Evolutionary conservation across 805 yeast genomes (phyloP), one percentile per base, ranked within the genome.

Genomic region (Saccharomyces paradoxus): DNA sequence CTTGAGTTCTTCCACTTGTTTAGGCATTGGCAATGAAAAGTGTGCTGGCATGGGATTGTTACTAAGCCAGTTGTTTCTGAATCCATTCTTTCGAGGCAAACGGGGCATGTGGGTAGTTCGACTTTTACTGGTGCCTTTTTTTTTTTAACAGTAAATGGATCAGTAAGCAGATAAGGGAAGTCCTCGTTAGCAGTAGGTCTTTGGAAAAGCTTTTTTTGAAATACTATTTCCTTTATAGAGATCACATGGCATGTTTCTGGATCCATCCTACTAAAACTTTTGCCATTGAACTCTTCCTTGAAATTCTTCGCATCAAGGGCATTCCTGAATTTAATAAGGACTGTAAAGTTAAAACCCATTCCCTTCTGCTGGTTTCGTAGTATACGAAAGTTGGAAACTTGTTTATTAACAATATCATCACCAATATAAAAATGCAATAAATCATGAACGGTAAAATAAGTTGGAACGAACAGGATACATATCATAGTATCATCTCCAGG

Each of bases 31-130:
- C 96, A 90, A 68, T 90, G 97, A 69, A 89, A 90, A 0, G 96
- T 88, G 66, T 90, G 97, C 66, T 89, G 96, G 58, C 97, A 91
- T 1, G 94, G 90, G 32, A 88, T 90, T 0, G 97, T 91, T 5
- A 89, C 71, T 10, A 90, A 74, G 0, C 97, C 97, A 0, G 96
- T 83, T 3, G 86, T 74, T 24, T 80, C 81, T 1, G 90, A 76
- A 65, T 90, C 97, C 85, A 90, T 83, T 56, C 95, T 74, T 62
- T 90, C 97, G 17, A 90, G 73, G 65, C 97, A 90, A 0, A 90
- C 97, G 0, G 97, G 97, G 64, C 97, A 90, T 0, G 94, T 87
- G 0, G 97, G 96, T 30, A 90, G 74, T 66, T 90, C 97, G 7
- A 77, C 70, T 49, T 28, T 60, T 37, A 61, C 12, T 63, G 62